Conservation (phyloP, 164 flowering plant genomes). For the Berberis vulgaris region DNA sequence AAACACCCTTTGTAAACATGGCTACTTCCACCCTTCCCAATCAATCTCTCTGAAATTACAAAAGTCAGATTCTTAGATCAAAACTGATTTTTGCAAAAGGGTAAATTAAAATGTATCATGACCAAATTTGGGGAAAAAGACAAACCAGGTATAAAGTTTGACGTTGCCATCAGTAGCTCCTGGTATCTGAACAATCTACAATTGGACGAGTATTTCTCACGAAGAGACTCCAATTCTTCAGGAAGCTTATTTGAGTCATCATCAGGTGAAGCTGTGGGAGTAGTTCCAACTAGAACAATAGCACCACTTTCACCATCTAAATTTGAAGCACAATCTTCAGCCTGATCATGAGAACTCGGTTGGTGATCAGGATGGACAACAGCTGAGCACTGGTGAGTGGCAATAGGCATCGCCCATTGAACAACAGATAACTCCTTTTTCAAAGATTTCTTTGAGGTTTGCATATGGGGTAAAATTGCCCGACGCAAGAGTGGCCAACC, state of each 20-base stretch:
- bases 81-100: neutral
- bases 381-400: slow-evolving; percentile 27
- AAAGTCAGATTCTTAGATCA: neutral
- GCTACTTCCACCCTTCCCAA: slow-evolving; percentile 93
- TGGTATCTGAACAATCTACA: slow-evolving; percentile 62
- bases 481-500: slow-evolving; percentile 86
- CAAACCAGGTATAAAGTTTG: slow-evolving; percentile 61
- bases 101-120: neutral
- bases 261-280: neutral
- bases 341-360: slow-evolving; percentile 7
- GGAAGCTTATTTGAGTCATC: slow-evolving; percentile 13
- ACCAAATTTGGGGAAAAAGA: slow-evolving; percentile 3
- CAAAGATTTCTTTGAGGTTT: slow-evolving; percentile 11
- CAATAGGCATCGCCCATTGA: slow-evolving; percentile 66
- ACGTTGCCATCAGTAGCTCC: slow-evolving; percentile 66
- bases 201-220: slow-evolving; percentile 60
- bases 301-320: slow-evolving; percentile 35
- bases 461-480: slow-evolving; percentile 16
- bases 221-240: slow-evolving; percentile 57
- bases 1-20: slow-evolving; percentile 74
- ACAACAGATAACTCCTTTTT: slow-evolving; percentile 45
- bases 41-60: slow-evolving; percentile 54
- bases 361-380: slow-evolving; percentile 25
- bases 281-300: neutral
- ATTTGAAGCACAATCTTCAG: slow-evolving; percentile 2